Conservation (phyloP, 192 early-diverging fungal genomes). For the Chytriomyces confervae region DNA sequence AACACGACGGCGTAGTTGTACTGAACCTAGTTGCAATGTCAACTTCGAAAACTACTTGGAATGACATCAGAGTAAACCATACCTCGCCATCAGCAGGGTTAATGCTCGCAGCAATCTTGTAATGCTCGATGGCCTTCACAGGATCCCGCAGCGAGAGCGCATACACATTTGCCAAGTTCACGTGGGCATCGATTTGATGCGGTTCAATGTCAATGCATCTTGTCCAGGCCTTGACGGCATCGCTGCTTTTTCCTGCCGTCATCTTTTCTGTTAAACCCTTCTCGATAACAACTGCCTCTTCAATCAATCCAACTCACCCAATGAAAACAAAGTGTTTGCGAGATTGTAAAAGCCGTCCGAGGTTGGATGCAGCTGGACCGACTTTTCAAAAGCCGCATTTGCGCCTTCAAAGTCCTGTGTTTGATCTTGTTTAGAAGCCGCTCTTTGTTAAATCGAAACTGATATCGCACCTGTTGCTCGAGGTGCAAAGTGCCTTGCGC, state of each 20-base stretch:
- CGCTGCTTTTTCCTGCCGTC: constrained; percentile 54
- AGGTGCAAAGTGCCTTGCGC: neutral
- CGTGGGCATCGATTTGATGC: constrained; percentile 65
- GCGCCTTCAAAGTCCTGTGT: constrained; percentile 42
- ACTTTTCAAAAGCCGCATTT: constrained; percentile 39
- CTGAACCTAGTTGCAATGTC: constrained; percentile 3
- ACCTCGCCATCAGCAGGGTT: constrained; percentile 69
- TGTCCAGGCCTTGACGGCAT: constrained; percentile 65
- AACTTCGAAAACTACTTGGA: neutral
- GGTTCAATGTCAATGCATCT: constrained; percentile 61
- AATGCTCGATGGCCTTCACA: constrained; percentile 55
- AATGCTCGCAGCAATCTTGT: constrained; percentile 63
- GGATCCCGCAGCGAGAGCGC: constrained; percentile 55
- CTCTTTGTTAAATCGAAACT: neutral
- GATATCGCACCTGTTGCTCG: neutral
- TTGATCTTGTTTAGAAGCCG: neutral
- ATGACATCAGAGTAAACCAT: constrained; percentile 21
- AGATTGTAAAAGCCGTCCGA: constrained; percentile 55
- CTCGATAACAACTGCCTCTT: constrained; percentile 1
- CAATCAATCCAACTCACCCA: constrained; percentile 31
- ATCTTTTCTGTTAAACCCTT: no score
- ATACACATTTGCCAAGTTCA: constrained; percentile 72
- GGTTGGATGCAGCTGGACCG: constrained; percentile 29
- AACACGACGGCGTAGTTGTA: constrained; percentile 63
- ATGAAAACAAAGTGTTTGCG: constrained; percentile 41